Evolutionary conservation across 1,284 basidiomycete genomes (phyloP), one percentile per base, ranked within the genome.

Genomic region (Cryptococcus sp.): DNA sequence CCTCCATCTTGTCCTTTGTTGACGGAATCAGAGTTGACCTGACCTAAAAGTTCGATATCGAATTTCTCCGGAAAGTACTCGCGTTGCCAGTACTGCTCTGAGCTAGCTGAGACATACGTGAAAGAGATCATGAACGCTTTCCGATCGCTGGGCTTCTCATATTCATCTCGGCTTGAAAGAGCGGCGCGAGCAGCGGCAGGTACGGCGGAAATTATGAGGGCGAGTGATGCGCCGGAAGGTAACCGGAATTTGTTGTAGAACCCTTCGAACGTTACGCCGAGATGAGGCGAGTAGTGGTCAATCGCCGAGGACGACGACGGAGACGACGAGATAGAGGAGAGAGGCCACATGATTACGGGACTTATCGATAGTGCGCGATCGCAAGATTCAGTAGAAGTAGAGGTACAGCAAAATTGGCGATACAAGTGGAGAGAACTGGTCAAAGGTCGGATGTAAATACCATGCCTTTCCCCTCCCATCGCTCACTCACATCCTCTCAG

Each of bases 241-340:
- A 69, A 62, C 16, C 62, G 54, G 48, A 67, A 69, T 29, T 64
- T 64, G 46, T 57, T 59, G 52, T 69, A 69, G 46, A 61, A 67
- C 16, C 67, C 67, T 43, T 69, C 65, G 55, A 69, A 69, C 1
- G 58, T 53, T 3, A 59, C 55, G 4, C 50, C 51, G 20, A 25
- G 45, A 52, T 69, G 67, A 3, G 67, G 67, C 19, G 55, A 45
- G 49, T 53, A 62, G 45, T 60, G 63, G 23, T 55, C 47, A 50
- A 60, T 60, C 17, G 19, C 38, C 8, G 29, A 34, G 8, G 29
- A 34, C 2, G 29, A 17, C 22, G 38, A 8, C 45, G 23, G 10
- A 34, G 11, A 11, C 3, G 25, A 17, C 23, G 25, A 34, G 3
- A 13, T 20, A 52, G 37, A 34, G 2, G 19, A n/a, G 8, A 34